Conservation (phyloP, 2,329 filamentous ascomycete genomes). For the Sclerotinia trifoliorum region DNA sequence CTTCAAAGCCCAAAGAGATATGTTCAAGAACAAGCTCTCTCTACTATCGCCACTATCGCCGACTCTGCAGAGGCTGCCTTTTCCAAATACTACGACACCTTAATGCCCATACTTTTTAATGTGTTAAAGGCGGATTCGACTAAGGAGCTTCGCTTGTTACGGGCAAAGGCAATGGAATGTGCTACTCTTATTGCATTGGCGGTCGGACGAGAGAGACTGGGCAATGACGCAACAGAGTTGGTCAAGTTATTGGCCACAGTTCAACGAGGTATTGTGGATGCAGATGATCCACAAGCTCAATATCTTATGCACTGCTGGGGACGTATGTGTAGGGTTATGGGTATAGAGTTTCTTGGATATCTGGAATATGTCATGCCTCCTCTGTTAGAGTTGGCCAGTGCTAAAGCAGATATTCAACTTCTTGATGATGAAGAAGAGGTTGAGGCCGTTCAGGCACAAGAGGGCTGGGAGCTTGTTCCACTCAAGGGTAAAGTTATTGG, state of each 20-base stretch:
- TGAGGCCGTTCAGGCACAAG: slow-evolving; percentile 87
- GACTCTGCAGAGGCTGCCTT: slow-evolving; percentile 96
- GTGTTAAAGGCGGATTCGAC: slow-evolving; percentile 87
- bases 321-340: slow-evolving; percentile 94
- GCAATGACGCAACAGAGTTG: slow-evolving; percentile 78
- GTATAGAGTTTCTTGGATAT: slow-evolving; percentile 87
- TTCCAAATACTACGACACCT: slow-evolving; percentile 87
- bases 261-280: slow-evolving; percentile 80
- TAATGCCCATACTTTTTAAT: slow-evolving; percentile 93
- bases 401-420: slow-evolving; percentile 95
- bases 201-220: slow-evolving; percentile 90
- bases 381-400: slow-evolving; percentile 82
- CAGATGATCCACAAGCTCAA: slow-evolving; percentile 93
- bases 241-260: slow-evolving; percentile 86
- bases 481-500: slow-evolving; percentile 98
- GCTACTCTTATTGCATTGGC: slow-evolving; percentile 93
- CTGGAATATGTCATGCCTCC: slow-evolving; percentile 92
- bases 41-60: slow-evolving; percentile 97
- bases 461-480: slow-evolving; percentile 96
- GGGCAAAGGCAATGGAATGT: slow-evolving; percentile 99
- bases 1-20: slow-evolving; percentile 91
- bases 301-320: slow-evolving; percentile 99
- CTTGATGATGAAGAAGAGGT: slow-evolving; percentile 94
- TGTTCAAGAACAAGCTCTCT: slow-evolving; percentile 95
- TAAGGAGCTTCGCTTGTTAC: slow-evolving; percentile 86